Percentiles rank a stretch among this genome's conserved stretches.
phyloP scores from a whole-genome alignment of 1,284 basidiomycete species.

The Leccinum fuscescens region DNA sequence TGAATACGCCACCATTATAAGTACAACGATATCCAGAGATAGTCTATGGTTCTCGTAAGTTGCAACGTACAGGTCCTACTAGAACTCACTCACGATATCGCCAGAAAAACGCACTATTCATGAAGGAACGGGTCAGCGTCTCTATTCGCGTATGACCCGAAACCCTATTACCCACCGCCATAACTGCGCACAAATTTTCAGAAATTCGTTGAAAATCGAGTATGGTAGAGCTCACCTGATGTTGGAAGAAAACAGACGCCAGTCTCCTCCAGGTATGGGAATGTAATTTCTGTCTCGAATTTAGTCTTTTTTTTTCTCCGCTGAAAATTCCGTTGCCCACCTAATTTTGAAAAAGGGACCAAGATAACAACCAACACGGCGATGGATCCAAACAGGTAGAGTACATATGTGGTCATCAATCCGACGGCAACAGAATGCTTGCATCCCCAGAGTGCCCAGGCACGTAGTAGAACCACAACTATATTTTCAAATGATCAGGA shows the following conservation, averaged over 20 bases:
- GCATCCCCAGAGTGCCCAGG: constrained; percentile 22
- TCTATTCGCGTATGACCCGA: too few relatives aligned
- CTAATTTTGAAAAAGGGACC: not conserved
- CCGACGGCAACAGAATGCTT: not conserved
- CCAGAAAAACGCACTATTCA: too few relatives aligned
- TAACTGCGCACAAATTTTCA: not conserved
- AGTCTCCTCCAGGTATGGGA: not conserved
- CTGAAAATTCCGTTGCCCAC: not conserved
- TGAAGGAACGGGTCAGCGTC: too few relatives aligned
- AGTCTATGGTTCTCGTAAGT: too few relatives aligned
- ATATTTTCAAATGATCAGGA: not conserved
- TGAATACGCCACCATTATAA: too few relatives aligned
- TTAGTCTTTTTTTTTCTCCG: not conserved
- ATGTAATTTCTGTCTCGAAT: not conserved
- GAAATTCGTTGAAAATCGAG: not conserved
- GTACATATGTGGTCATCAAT: not conserved
- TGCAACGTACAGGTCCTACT: too few relatives aligned
- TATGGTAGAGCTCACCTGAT: not conserved
- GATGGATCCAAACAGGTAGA: constrained; percentile 1
- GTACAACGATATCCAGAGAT: too few relatives aligned
- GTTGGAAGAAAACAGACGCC: not conserved
- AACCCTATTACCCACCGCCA: not conserved
- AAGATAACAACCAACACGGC: not conserved
- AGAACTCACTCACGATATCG: too few relatives aligned
- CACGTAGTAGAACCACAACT: constrained; percentile 17